These are phyloP conservation scores for Parathielavia hyrcaniae DNA, from an alignment of 495 filamentous ascomycete species.

Conservation along the genomic window DNA sequence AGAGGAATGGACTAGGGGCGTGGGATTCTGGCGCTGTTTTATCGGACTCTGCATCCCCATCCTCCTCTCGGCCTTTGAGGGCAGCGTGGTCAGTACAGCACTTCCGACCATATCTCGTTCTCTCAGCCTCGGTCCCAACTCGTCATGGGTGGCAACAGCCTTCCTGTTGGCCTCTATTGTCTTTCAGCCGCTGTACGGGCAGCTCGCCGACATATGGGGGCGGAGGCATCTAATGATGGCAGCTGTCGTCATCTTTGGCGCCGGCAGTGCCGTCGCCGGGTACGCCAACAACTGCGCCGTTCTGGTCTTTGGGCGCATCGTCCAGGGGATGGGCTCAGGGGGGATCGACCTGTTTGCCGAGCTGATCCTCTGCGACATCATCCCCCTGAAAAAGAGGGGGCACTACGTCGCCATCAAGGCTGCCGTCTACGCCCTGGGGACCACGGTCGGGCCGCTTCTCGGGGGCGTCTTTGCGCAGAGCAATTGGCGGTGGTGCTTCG, in stretches of 20 bases:
- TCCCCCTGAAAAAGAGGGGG: slow-evolving; percentile 60
- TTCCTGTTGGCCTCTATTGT: slow-evolving; percentile 29
- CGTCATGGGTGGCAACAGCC: slow-evolving; percentile 30
- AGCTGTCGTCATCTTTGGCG: slow-evolving; percentile 36
- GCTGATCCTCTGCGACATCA: slow-evolving; percentile 57
- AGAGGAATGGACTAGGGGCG: slow-evolving; percentile 23
- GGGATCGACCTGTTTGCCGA: slow-evolving; percentile 50
- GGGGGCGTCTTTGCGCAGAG: slow-evolving; percentile 65
- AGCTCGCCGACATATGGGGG: slow-evolving; percentile 48
- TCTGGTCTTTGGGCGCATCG: slow-evolving; percentile 65
- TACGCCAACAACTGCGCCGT: slow-evolving; percentile 40
- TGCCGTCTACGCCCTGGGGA: slow-evolving; percentile 66
- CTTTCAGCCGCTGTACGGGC: slow-evolving; percentile 36
- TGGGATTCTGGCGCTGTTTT: slow-evolving; percentile 40
- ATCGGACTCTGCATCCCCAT: slow-evolving; percentile 33
- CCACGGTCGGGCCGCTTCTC: slow-evolving; percentile 65
- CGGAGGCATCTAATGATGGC: slow-evolving; percentile 42
- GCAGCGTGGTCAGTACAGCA: slow-evolving; percentile 47
- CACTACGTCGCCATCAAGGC: slow-evolving; percentile 54
- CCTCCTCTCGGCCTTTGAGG: slow-evolving; percentile 45
- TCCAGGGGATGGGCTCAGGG: slow-evolving; percentile 78
- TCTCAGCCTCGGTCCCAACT: slow-evolving; percentile 28
- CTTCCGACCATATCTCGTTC: slow-evolving; percentile 38
- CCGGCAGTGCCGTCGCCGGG: slow-evolving; percentile 43
- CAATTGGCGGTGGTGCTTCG: slow-evolving; percentile 30